Conservation (phyloP, 306 rosid genomes). For the Cajanus cajan region DNA sequence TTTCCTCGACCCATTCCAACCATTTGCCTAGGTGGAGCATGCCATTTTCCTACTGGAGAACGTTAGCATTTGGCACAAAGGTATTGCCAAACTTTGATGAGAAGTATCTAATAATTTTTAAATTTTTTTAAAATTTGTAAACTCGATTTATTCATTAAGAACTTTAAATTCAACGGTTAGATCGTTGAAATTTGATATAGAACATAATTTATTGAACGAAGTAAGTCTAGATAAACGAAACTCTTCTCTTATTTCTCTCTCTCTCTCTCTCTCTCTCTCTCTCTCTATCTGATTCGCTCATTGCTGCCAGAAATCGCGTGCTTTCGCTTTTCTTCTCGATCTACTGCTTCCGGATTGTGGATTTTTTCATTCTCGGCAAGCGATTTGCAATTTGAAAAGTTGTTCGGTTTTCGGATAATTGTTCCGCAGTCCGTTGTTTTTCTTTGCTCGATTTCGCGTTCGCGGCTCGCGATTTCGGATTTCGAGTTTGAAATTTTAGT, state of each 20-base stretch:
- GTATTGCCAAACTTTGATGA: no score
- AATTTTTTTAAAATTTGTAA: no score
- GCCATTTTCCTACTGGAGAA: no score
- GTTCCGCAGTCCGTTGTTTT: not conserved
- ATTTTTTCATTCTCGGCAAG: not conserved
- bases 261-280: not conserved
- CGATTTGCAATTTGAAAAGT: not conserved
- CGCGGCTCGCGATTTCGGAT: not conserved
- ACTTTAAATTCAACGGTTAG: no score
- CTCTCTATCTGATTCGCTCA: conserved; percentile 1
- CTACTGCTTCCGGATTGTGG: conserved; percentile 15
- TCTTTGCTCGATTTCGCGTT: not conserved
- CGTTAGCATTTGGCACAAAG: no score
- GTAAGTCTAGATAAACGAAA: no score
- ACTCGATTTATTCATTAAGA: no score
- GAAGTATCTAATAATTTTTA: no score
- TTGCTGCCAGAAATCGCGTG: not conserved
- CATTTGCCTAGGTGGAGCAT: no score
- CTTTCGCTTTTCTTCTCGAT: not conserved
- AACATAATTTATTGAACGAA: no score
- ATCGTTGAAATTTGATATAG: no score
- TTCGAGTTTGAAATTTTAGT: conserved; percentile 9
- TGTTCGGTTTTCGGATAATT: not conserved
- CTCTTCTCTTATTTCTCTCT: not conserved
- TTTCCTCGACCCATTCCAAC: no score